phyloP scores from a whole-genome alignment of 176 grass and related monocot species.

The Alopecurus myosuroides region DNA sequence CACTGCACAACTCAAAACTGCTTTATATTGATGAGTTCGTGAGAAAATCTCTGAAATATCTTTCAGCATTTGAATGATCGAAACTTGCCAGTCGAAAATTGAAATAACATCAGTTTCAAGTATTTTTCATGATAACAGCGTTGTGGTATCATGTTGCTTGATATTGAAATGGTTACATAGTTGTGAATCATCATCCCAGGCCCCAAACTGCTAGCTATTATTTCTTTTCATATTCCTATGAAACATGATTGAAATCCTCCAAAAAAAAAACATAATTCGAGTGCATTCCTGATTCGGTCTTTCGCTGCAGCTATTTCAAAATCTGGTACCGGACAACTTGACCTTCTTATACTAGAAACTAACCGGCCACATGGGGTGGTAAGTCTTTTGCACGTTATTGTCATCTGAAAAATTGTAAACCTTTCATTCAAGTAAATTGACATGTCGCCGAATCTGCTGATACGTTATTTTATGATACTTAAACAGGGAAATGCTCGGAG shows the following conservation, averaged over 20 bases:
- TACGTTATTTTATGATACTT: neutral
- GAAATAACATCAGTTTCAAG: neutral
- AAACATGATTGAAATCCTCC: neutral
- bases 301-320: constrained; percentile 28
- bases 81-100: neutral
- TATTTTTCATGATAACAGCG: neutral
- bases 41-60: neutral
- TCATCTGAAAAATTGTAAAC: neutral
- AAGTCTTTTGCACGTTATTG: neutral
- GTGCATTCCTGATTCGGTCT: neutral
- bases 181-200: neutral
- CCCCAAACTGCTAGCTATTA: neutral
- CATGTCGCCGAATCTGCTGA: neutral
- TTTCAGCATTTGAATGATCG: neutral
- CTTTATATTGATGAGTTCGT: neutral
- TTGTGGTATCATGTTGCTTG: neutral
- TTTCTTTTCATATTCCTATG: neutral
- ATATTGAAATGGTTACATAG: neutral
- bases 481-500: constrained; percentile 31
- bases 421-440: neutral
- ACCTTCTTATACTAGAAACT: constrained; percentile 28
- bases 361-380: constrained; percentile 18
- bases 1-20: too few species aligned
- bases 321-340: constrained; percentile 25
- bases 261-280: neutral